phyloP scores from a whole-genome alignment of 345 rosid species.

The Pistacia integerrima region DNA sequence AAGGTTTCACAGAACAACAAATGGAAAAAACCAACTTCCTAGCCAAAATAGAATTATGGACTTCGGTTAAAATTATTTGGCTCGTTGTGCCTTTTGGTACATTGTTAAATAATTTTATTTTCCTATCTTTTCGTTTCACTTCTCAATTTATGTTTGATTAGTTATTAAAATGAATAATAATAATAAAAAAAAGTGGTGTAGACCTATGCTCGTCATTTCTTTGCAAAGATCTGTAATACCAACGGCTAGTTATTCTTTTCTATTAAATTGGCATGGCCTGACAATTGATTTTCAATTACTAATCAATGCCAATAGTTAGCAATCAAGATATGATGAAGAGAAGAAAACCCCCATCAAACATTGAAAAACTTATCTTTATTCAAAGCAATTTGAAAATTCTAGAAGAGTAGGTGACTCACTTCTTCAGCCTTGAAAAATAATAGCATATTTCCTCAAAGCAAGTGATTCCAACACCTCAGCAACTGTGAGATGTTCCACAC shows the following conservation, averaged over 20 bases:
- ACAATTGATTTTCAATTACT: not conserved
- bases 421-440: conserved; percentile 53
- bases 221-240: not conserved
- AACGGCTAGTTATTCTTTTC: too few species aligned
- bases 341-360: not conserved
- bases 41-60: not conserved
- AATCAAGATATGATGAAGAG: not conserved
- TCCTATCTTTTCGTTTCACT: too few species aligned
- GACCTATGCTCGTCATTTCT: not conserved
- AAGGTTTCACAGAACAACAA: not conserved
- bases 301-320: not conserved
- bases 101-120: too few species aligned
- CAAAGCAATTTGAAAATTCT: not conserved
- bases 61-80: not conserved
- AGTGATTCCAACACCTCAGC: conserved; percentile 48
- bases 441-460: conserved; percentile 51
- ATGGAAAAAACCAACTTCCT: not conserved
- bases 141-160: too few species aligned
- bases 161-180: too few species aligned
- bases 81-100: not conserved
- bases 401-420: conserved; percentile 39
- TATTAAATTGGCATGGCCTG: too few species aligned
- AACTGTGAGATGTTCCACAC: conserved; percentile 37
- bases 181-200: too few species aligned
- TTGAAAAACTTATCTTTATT: not conserved